These are phyloP conservation scores for Bryopsis sp. DNA, from an alignment of 139 green algal genomes.

Conservation along the genomic window DNA sequence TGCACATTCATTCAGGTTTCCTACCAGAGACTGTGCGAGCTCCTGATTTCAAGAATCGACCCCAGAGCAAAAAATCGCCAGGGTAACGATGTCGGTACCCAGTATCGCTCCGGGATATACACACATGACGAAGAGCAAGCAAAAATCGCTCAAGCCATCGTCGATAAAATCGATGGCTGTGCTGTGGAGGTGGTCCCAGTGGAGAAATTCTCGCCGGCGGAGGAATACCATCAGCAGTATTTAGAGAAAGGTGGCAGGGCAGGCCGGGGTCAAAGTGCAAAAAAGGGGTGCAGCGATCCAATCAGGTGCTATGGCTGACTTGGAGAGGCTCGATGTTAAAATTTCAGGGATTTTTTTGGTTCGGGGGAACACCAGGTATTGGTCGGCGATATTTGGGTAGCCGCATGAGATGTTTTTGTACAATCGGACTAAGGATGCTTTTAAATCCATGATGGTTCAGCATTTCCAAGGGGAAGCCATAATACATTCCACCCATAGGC, in stretches of 20 bases:
- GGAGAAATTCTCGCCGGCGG: slow-evolving; percentile 39
- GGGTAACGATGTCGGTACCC: slow-evolving; percentile 13
- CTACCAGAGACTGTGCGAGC: slow-evolving; percentile 1
- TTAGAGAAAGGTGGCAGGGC: slow-evolving; percentile 47
- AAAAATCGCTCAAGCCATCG: background rate
- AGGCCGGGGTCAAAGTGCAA: slow-evolving; percentile 39
- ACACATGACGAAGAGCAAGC: slow-evolving; percentile 1
- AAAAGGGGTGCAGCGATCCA: slow-evolving; percentile 54
- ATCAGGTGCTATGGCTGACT: slow-evolving; percentile 50
- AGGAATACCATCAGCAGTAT: slow-evolving; percentile 73
- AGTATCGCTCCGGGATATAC: slow-evolving; percentile 21
- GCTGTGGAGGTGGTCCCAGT: slow-evolving; percentile 19
- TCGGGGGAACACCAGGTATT: no score
- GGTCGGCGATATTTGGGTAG: no score
- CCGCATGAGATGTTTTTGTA: no score
- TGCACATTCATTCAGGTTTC: slow-evolving; percentile 1
- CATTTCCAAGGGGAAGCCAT: no score
- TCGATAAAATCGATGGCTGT: background rate
- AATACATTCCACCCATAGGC: no score
- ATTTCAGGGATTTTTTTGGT: no score
- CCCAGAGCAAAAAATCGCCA: slow-evolving; percentile 9
- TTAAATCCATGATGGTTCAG: no score
- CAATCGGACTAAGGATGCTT: no score
- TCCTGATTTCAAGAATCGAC: slow-evolving; percentile 1
- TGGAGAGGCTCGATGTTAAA: no score